Percentiles rank a stretch among this genome's conserved stretches.
These are phyloP conservation scores for Tolypocladium album DNA, from an alignment of 2,329 filamentous ascomycete genomes.

Conservation along the genomic window DNA sequence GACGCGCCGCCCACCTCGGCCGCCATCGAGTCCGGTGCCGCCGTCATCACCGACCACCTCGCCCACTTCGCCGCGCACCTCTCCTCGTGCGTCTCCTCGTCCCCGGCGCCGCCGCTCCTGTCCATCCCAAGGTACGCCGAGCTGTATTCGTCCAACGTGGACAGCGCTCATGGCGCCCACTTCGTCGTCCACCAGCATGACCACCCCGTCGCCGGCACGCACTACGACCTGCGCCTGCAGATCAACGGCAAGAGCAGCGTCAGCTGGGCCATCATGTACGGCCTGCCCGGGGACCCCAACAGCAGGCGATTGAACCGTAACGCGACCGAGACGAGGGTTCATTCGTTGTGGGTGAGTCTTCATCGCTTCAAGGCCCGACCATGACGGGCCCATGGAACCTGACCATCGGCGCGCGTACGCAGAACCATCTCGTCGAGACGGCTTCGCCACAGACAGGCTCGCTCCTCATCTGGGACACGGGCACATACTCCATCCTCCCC, in stretches of 20 bases:
- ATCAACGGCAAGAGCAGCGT: conserved; percentile 57
- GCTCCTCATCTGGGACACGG: conserved; percentile 53
- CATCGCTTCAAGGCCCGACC: neutral
- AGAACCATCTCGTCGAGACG: conserved; percentile 53
- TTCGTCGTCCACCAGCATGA: conserved; percentile 68
- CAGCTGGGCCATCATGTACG: conserved; percentile 56
- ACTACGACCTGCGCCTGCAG: conserved; percentile 61
- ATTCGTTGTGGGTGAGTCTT: conserved; percentile 43
- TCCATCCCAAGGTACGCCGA: conserved; percentile 21
- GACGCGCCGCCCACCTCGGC: conserved; percentile 15
- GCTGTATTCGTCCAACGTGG: conserved; percentile 24
- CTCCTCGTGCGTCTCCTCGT: conserved; percentile 13
- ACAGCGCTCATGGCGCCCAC: conserved; percentile 30
- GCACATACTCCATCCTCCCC: conserved; percentile 44
- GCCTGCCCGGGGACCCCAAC: conserved; percentile 47
- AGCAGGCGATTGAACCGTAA: conserved; percentile 42
- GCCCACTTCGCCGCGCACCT: conserved; percentile 25
- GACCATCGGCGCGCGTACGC: neutral
- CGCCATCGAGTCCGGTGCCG: conserved; percentile 28
- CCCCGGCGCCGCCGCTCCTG: conserved; percentile 20
- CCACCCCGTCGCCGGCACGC: conserved; percentile 56
- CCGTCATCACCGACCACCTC: conserved; percentile 26
- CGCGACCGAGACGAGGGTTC: conserved; percentile 51
- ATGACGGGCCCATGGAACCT: neutral
- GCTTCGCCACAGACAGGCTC: conserved; percentile 43